phyloP scores from a whole-genome alignment of 805 yeast species.

The Wickerhamiella sergipiensis region DNA sequence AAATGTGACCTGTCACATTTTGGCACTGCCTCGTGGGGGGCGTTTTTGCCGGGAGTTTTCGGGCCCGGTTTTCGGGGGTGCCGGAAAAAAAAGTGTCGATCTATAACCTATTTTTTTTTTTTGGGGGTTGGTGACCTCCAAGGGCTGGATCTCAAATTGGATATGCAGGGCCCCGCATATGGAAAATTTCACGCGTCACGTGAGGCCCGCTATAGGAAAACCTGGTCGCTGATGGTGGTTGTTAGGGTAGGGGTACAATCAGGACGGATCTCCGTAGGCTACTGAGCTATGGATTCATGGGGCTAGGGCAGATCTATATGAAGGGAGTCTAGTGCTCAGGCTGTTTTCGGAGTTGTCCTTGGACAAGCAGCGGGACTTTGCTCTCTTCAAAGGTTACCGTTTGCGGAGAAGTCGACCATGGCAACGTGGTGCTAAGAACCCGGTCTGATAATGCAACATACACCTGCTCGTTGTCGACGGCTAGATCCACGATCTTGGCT shows the following conservation, averaged over 20 bases:
- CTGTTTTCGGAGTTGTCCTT: constrained; percentile 7
- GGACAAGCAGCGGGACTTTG: constrained; percentile 2
- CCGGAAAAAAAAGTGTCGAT: too few relatives aligned
- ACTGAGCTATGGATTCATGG: too few relatives aligned
- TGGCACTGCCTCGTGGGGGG: neutral
- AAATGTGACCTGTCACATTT: neutral
- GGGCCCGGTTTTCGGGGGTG: neutral
- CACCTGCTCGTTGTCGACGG: constrained; percentile 3
- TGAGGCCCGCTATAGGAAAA: too few relatives aligned
- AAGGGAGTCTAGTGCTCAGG: constrained; percentile 1
- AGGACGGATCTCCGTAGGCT: too few relatives aligned
- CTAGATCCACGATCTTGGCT: constrained; percentile 6
- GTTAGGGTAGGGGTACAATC: too few relatives aligned
- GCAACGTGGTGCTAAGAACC: neutral
- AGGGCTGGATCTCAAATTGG: too few relatives aligned
- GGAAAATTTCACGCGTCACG: neutral
- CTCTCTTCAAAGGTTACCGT: constrained; percentile 1
- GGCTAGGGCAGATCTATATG: neutral
- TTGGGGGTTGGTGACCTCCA: too few relatives aligned
- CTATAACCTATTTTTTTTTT: too few relatives aligned
- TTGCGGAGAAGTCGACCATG: neutral
- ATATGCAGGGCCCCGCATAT: too few relatives aligned
- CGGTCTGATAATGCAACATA: constrained; percentile 3
- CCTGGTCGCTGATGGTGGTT: too few relatives aligned
- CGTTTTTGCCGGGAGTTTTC: neutral